phyloP scores from a whole-genome alignment of 768 basidiomycete genomes.

The Myochromella boudieri region DNA sequence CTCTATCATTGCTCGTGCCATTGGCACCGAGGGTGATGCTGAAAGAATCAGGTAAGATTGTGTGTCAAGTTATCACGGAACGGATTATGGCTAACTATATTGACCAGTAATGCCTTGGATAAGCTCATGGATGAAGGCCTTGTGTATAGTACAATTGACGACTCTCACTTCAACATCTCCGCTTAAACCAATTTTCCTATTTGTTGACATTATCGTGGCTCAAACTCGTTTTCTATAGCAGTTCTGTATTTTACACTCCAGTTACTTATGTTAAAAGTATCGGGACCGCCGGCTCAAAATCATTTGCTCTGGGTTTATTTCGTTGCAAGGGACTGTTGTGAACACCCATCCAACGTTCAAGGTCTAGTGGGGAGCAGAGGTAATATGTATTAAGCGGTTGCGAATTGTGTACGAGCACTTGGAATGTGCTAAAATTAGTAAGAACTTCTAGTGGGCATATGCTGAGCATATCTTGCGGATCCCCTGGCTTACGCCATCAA shows the following conservation, averaged over 20 bases:
- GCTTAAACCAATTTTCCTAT: slow-evolving; percentile 20
- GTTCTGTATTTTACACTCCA: not conserved
- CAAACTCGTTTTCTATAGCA: too few species aligned
- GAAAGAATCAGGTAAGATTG: slow-evolving; percentile 59
- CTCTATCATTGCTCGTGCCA: slow-evolving; percentile 63
- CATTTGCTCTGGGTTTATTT: too few species aligned
- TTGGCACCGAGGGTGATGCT: slow-evolving; percentile 51
- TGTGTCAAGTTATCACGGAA: too few species aligned
- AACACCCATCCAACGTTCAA: too few species aligned
- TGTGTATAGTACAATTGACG: slow-evolving; percentile 79
- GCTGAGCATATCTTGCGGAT: slow-evolving; percentile 31
- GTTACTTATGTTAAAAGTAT: not conserved
- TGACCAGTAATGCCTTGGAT: slow-evolving; percentile 67
- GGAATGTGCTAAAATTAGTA: too few species aligned
- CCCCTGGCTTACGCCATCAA: slow-evolving; percentile 74
- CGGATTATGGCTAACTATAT: slow-evolving; percentile 3
- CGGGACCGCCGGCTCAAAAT: too few species aligned
- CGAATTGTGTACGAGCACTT: too few species aligned
- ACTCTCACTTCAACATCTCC: slow-evolving; percentile 73
- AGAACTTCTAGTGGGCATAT: slow-evolving; percentile 13
- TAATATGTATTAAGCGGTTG: not conserved
- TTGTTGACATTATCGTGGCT: too few species aligned
- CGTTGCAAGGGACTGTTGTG: too few species aligned
- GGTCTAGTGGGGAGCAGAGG: too few species aligned
- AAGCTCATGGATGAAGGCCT: slow-evolving; percentile 76